Conservation (phyloP, 176 grass and related monocot species). For the Elaeis guineensis region DNA sequence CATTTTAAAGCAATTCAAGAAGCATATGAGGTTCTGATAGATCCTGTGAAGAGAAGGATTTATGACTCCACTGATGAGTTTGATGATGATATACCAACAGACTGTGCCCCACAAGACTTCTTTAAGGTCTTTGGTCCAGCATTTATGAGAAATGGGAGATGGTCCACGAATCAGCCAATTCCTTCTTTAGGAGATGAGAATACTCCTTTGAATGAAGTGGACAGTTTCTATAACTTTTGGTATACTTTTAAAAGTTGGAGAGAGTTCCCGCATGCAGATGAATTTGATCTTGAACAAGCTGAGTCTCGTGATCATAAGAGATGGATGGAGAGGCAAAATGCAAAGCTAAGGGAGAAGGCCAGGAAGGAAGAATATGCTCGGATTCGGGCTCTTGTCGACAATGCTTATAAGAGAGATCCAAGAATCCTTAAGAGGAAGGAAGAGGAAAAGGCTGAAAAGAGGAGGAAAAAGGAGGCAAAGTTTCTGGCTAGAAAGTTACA, state of each 20-base stretch:
- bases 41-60: constrained; percentile 87
- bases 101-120: constrained; percentile 90
- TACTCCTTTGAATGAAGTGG: constrained; percentile 56
- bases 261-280: constrained; percentile 80
- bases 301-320: constrained; percentile 96
- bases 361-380: constrained; percentile 70
- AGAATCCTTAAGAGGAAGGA: constrained; percentile 86
- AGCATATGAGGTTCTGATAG: constrained; percentile 90
- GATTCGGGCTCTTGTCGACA: constrained; percentile 74
- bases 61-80: constrained; percentile 97
- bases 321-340: constrained; percentile 99
- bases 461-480: constrained; percentile 83
- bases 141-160: constrained; percentile 91
- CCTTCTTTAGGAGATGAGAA: constrained; percentile 69
- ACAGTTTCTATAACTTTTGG: constrained; percentile 96
- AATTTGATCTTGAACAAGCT: constrained; percentile 96
- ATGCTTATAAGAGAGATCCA: constrained; percentile 86
- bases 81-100: constrained; percentile 95
- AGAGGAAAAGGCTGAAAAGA: constrained; percentile 79
- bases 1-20: constrained; percentile 91
- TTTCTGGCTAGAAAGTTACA: constrained; percentile 73
- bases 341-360: constrained; percentile 80
- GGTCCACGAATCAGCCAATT: constrained; percentile 78
- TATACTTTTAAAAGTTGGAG: constrained; percentile 96
- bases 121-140: constrained; percentile 93